Evolutionary conservation across 805 yeast genomes (phyloP).

Genomic region (Pichia occidentalis): DNA sequence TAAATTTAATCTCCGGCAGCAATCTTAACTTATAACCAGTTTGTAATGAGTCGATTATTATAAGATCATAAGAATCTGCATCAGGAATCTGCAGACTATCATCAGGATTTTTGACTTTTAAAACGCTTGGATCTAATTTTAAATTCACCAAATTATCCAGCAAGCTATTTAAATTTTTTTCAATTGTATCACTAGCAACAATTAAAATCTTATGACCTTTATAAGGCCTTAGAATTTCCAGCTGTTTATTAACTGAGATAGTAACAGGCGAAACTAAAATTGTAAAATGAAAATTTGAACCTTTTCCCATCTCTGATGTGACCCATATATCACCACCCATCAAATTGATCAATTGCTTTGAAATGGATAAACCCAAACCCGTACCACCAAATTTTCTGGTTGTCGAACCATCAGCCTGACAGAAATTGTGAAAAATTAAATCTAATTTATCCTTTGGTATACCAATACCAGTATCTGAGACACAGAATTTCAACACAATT

Average conservation of each 20-base stretch:
- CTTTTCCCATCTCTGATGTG: conserved; percentile 69
- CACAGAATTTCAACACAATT: conserved; percentile 69
- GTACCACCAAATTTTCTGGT: conserved; percentile 92
- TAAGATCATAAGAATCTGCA: conserved; percentile 66
- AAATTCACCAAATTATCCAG: conserved; percentile 44
- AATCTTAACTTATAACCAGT: conserved; percentile 63
- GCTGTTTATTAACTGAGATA: conserved; percentile 52
- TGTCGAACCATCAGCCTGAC: conserved; percentile 92
- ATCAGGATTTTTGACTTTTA: conserved; percentile 44
- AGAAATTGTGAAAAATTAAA: conserved; percentile 80
- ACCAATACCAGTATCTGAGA: conserved; percentile 87
- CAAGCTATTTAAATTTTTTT: conserved; percentile 44
- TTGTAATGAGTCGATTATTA: conserved; percentile 74
- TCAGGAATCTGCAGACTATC: conserved; percentile 48
- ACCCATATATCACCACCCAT: conserved; percentile 97
- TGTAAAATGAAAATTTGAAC: conserved; percentile 79
- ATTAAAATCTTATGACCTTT: conserved; percentile 63
- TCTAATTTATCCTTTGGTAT: conserved; percentile 80
- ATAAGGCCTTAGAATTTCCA: conserved; percentile 68
- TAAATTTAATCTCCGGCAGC: conserved; percentile 73
- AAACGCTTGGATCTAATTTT: conserved; percentile 48
- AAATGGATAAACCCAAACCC: conserved; percentile 81
- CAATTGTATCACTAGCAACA: conserved; percentile 57
- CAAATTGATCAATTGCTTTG: conserved; percentile 77
- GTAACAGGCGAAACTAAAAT: conserved; percentile 70